phyloP scores from a whole-genome alignment of 495 filamentous ascomycete genomes.

The Penicillium bovifimosum region DNA sequence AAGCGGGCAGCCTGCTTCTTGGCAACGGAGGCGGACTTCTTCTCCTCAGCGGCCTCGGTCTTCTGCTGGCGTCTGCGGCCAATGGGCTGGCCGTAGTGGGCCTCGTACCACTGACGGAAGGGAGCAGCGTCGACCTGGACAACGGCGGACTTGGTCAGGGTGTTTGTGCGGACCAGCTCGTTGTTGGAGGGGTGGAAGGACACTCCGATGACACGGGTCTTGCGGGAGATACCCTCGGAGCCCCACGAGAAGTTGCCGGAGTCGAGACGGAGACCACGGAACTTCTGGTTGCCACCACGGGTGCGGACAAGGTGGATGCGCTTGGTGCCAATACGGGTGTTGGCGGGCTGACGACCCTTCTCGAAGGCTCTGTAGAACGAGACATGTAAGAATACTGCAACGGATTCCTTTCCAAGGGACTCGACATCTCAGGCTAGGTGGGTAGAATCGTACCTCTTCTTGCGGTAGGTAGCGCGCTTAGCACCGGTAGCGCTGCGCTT shows the following conservation, averaged over 20 bases:
- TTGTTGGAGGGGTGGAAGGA: slow-evolving; percentile 99
- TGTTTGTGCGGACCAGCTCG: slow-evolving; percentile 99
- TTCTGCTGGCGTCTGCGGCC: slow-evolving; percentile 89
- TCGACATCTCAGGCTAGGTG: slow-evolving; percentile 10
- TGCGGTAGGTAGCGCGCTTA: slow-evolving; percentile 90
- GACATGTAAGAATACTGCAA: slow-evolving; percentile 15
- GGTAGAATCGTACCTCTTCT: slow-evolving; percentile 61
- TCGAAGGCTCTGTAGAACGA: slow-evolving; percentile 81
- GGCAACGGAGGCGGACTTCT: slow-evolving; percentile 90
- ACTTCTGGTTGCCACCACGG: slow-evolving; percentile 98
- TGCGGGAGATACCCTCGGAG: slow-evolving; percentile 93
- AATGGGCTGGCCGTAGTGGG: slow-evolving; percentile 88
- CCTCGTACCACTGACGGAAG: slow-evolving; percentile 99
- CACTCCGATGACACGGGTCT: slow-evolving; percentile 97
- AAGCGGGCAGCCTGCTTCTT: slow-evolving; percentile 91
- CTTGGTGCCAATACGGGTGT: slow-evolving; percentile 98
- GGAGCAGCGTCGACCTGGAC: slow-evolving; percentile 98
- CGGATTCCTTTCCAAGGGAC: too few species aligned
- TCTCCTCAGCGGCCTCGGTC: slow-evolving; percentile 61
- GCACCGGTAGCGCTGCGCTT: slow-evolving; percentile 97
- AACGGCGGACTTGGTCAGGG: slow-evolving; percentile 95
- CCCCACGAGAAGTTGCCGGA: slow-evolving; percentile 99
- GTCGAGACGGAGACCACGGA: slow-evolving; percentile 98
- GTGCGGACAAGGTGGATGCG: slow-evolving; percentile 98
- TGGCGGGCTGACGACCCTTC: slow-evolving; percentile 97